Base-by-base conservation (phyloP, 2,329 filamentous ascomycete genomes). In the Cercospora canescens region DNA sequence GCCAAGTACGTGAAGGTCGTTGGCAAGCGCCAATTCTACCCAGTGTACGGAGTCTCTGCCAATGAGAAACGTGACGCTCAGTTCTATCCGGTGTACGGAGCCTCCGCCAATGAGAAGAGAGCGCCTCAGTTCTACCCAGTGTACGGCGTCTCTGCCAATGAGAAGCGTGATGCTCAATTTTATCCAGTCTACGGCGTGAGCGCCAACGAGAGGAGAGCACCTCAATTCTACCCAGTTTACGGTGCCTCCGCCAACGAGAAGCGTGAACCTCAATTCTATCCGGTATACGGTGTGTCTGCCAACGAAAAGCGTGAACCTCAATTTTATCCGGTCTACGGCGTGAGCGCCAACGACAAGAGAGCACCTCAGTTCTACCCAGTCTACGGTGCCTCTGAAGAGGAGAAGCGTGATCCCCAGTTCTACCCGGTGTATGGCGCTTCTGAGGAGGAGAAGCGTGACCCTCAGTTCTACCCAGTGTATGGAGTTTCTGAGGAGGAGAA, bases 11-110 rank as follows among this genome's bases (percentile, higher is more conserved):
- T 50, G 41, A 61, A 61, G 59, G 28, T 61, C 30, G 59, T 61
- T 8, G 59, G 59, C 59, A 61, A 61, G 30, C 59, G 59, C 41
- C 59, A 61, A 16, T 61, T 61, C 45, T 61, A 61, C 28, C 59
- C 59, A 18, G 59, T 61, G 4, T 60, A 60, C n/a, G 58, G 58
- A 21, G 35, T 21, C 18, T 37, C 30, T 24, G 57, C 14, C 16
- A 35, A 48, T 16, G 39, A 61, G 59, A 61, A 61, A 41, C 24
- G 59, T 6, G 57, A 60, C 14, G 57, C 57, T 21, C 59, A 61
- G 14, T 61, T 61, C 59, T 52, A 52, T 28, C 59, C 59, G 0
- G 59, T 61, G 1, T 54, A 61, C 4, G 41, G 59, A 7, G 59
- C n/a, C 45, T 12, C 12, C 11, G 41, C 41, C 3, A 37, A 52